Conservation (phyloP, 441 rosid genomes). For the Croton laevigatus region DNA sequence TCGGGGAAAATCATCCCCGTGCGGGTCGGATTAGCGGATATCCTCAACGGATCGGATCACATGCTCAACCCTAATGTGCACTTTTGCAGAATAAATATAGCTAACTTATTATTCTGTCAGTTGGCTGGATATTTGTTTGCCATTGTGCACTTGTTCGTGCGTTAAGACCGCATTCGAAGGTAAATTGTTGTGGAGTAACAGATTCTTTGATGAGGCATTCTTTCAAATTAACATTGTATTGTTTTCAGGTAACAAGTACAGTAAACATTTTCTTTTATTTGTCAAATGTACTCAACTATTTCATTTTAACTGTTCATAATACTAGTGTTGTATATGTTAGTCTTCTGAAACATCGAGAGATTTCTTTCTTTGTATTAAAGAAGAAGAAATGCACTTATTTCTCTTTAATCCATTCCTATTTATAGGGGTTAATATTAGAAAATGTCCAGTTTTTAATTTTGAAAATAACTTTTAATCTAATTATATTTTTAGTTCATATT, state of each 20-base stretch:
- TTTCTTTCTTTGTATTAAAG: not conserved
- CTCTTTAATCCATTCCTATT: too few relatives aligned
- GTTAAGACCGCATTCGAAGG: conserved; percentile 14
- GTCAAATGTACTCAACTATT: not conserved
- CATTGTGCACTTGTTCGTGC: conserved; percentile 34
- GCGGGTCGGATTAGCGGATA: too few relatives aligned
- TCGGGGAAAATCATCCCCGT: too few relatives aligned
- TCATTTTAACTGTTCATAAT: not conserved
- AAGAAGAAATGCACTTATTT: not conserved
- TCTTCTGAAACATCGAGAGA: too few relatives aligned
- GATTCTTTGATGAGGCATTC: conserved; percentile 16
- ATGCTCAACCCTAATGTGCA: too few relatives aligned
- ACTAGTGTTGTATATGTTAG: too few relatives aligned
- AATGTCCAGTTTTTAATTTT: too few relatives aligned
- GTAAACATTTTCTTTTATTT: not conserved
- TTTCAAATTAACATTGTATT: conserved; percentile 2
- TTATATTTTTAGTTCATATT: too few relatives aligned
- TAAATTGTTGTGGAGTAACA: conserved; percentile 13
- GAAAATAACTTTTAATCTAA: too few relatives aligned
- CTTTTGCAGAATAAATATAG: not conserved
- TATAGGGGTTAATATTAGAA: too few relatives aligned
- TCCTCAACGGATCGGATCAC: too few relatives aligned
- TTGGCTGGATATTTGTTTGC: conserved; percentile 67
- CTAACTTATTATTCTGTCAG: conserved; percentile 35
- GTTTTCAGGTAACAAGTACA: not conserved